Conservation (phyloP, 1,284 basidiomycete species). For the Trichosporon sp. region DNA sequence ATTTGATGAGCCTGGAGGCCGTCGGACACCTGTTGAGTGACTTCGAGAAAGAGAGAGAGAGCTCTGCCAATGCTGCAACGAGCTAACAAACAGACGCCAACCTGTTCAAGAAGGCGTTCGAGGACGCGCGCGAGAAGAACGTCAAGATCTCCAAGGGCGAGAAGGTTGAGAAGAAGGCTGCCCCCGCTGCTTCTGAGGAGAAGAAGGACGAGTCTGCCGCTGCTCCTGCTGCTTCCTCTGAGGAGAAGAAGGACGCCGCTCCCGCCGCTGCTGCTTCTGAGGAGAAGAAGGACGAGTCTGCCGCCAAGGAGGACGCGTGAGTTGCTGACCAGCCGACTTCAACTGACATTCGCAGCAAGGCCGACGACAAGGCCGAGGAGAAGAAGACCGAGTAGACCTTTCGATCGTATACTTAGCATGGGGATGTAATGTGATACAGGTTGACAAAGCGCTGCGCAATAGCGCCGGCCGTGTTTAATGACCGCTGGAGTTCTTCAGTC, state of each 20-base stretch:
- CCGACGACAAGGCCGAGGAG: constrained; percentile 4
- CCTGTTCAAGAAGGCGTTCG: constrained; percentile 81
- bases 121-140: constrained; percentile 73
- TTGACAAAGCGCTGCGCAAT: neutral
- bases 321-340: too few relatives aligned
- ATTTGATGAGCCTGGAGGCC: too few relatives aligned
- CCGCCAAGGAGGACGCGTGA: neutral
- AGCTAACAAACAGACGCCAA: constrained; percentile 60
- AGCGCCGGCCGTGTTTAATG: too few relatives aligned
- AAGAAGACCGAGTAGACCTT: constrained; percentile 8
- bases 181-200: constrained; percentile 22
- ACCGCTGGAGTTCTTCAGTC: too few relatives aligned
- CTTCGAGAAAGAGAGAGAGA: too few relatives aligned
- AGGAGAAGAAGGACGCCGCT: constrained; percentile 25
- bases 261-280: constrained; percentile 19
- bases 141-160: constrained; percentile 37
- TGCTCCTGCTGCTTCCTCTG: too few relatives aligned
- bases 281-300: constrained; percentile 25
- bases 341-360: constrained; percentile 9
- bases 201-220: constrained; percentile 22
- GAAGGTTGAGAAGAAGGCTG: constrained; percentile 26
- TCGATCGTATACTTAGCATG: neutral
- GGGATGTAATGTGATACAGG: constrained; percentile 4
- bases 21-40: too few relatives aligned
- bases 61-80: too few relatives aligned